Conservation (phyloP, 768 basidiomycete genomes). For the Tulasnella sp. region DNA sequence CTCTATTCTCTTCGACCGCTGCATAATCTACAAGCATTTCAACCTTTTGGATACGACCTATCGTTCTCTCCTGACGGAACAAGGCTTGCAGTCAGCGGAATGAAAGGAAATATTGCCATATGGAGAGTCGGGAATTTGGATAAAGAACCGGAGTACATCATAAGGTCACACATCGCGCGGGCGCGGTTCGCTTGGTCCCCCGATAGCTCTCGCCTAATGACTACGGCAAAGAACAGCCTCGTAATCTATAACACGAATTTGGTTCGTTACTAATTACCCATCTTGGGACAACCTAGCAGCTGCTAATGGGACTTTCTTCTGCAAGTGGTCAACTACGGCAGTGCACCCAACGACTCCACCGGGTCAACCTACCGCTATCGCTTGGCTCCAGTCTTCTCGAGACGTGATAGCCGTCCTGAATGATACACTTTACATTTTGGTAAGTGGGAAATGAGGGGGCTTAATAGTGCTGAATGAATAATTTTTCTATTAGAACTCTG, state of each 20-base stretch:
- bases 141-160: slow-evolving; percentile 45
- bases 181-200: slow-evolving; percentile 69
- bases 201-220: slow-evolving; percentile 62
- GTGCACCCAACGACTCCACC: slow-evolving; percentile 47
- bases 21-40: neutral
- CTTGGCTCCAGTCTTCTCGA: too few relatives aligned
- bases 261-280: slow-evolving; percentile 39
- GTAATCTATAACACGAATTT: slow-evolving; percentile 60
- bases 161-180: slow-evolving; percentile 35
- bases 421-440: too few relatives aligned
- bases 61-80: slow-evolving; percentile 74
- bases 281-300: neutral
- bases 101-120: slow-evolving; percentile 24
- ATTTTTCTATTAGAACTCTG: too few relatives aligned
- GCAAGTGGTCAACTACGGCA: slow-evolving; percentile 46
- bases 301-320: slow-evolving; percentile 41
- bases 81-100: slow-evolving; percentile 69
- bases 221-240: slow-evolving; percentile 58
- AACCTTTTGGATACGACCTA: slow-evolving; percentile 45
- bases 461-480: too few relatives aligned
- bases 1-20: neutral
- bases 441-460: too few relatives aligned
- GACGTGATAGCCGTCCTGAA: too few relatives aligned
- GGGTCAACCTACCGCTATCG: slow-evolving; percentile 44
- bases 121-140: slow-evolving; percentile 42